Conservation (phyloP, 1,284 basidiomycete genomes). For the Leccinum griseonigrum region DNA sequence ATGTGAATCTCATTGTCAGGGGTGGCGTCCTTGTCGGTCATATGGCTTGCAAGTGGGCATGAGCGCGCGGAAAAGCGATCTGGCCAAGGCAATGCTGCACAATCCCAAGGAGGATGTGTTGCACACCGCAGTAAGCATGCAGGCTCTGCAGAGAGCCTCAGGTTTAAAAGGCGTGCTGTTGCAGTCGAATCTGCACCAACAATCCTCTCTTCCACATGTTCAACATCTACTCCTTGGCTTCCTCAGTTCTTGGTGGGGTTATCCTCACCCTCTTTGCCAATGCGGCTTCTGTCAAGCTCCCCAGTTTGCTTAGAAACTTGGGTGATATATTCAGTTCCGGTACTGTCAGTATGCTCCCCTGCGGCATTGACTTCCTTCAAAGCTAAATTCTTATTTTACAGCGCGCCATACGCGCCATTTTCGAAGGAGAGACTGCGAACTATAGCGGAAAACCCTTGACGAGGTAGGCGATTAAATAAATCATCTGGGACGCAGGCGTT, state of each 20-base stretch:
- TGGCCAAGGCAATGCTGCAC: neutral
- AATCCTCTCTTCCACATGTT: conserved; percentile 10
- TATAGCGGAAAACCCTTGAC: conserved; percentile 17
- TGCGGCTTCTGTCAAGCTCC: conserved; percentile 8
- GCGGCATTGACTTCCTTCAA: neutral
- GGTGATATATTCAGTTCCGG: conserved; percentile 2
- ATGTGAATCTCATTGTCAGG: neutral
- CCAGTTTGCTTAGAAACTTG: conserved; percentile 6
- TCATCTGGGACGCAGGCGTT: neutral
- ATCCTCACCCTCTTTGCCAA: conserved; percentile 17
- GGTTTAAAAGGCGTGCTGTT: conserved; percentile 7
- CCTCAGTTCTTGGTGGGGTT: conserved; percentile 17
- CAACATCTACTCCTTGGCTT: conserved; percentile 9
- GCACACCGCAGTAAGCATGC: neutral
- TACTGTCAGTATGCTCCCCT: conserved; percentile 5
- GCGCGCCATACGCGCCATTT: conserved; percentile 2
- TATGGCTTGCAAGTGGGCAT: neutral
- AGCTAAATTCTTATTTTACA: neutral
- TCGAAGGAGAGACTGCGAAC: neutral
- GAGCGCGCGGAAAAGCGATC: neutral
- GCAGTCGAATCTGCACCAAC: neutral
- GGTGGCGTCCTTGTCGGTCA: neutral
- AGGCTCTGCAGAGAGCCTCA: neutral
- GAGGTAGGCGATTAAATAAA: conserved; percentile 4
- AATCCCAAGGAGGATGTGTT: neutral